A percentile compares a stretch with the other conserved stretches of the same genome.
These are phyloP conservation scores for Paxillus rubicundulus DNA, from an alignment of 768 basidiomycete genomes.

Conservation along the genomic window DNA sequence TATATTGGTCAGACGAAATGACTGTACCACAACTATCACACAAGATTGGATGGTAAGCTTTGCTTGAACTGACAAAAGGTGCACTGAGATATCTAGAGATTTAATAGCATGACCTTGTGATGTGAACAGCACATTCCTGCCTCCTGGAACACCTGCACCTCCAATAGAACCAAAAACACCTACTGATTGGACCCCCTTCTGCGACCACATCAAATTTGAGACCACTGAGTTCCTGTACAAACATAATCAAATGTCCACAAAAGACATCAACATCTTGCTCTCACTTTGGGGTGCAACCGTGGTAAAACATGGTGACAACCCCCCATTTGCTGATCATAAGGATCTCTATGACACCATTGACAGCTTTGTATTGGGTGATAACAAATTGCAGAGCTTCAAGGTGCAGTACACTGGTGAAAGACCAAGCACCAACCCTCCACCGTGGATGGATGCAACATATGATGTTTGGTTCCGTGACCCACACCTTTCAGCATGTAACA, in stretches of 20 bases:
- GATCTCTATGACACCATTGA: slow-evolving; percentile 29
- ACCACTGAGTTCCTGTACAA: slow-evolving; percentile 1
- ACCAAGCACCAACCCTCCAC: slow-evolving; percentile 11
- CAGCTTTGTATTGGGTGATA: slow-evolving; percentile 21
- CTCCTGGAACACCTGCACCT: slow-evolving; percentile 1
- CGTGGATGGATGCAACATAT: slow-evolving; percentile 27
- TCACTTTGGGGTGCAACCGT: slow-evolving; percentile 21
- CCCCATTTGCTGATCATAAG: slow-evolving; percentile 19
- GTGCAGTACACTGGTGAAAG: slow-evolving; percentile 15
- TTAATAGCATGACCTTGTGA: slow-evolving; percentile 1
- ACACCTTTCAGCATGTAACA: slow-evolving; percentile 11
- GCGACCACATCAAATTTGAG: not conserved
- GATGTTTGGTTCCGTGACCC: slow-evolving; percentile 29
- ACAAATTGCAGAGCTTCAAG: slow-evolving; percentile 27
- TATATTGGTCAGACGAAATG: no score
- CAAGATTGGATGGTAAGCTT: not conserved
- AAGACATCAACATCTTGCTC: slow-evolving; percentile 25
- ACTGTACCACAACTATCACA: slow-evolving; percentile 10
- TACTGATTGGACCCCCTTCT: slow-evolving; percentile 2
- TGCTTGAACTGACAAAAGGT: not conserved
- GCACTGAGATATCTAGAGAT: not conserved
- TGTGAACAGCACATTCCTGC: slow-evolving; percentile 3
- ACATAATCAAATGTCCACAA: slow-evolving; percentile 18
- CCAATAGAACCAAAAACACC: not conserved
- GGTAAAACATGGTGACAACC: not conserved